These are phyloP conservation scores for Tolypocladium inflatum DNA, from an alignment of 2,329 filamentous ascomycete species.

Conservation along the genomic window DNA sequence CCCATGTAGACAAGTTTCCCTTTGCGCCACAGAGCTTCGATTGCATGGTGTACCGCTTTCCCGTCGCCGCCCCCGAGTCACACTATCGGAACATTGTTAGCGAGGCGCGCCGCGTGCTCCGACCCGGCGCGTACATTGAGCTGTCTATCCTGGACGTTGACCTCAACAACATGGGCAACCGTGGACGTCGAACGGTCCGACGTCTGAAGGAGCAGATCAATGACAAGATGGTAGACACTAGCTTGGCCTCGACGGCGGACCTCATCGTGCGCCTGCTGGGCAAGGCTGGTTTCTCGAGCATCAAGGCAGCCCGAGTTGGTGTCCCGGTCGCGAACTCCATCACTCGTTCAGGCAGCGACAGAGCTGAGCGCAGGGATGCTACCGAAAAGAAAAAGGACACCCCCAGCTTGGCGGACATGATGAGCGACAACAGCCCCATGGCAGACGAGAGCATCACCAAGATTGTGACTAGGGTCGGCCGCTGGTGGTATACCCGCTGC, in stretches of 20 bases:
- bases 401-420: conserved; percentile 59
- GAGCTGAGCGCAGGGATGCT: conserved; percentile 7
- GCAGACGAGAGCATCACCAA: conserved; percentile 83
- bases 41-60: conserved; percentile 69
- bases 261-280: conserved; percentile 58
- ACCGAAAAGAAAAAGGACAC: conserved; percentile 29
- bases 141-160: conserved; percentile 70
- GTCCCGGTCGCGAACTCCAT: conserved; percentile 58
- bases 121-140: conserved; percentile 72
- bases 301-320: conserved; percentile 69
- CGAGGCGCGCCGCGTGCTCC: conserved; percentile 68
- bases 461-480: conserved; percentile 82
- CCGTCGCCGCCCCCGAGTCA: conserved; percentile 55
- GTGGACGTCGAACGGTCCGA: conserved; percentile 58
- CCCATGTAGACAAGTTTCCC: conserved; percentile 57
- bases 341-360: conserved; percentile 16
- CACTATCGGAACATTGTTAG: conserved; percentile 62
- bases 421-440: conserved; percentile 57
- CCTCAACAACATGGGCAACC: conserved; percentile 72
- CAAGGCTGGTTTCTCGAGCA: conserved; percentile 57
- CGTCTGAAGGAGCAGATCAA: conserved; percentile 64
- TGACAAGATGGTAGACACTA: conserved; percentile 47
- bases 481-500: conserved; percentile 95
- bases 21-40: conserved; percentile 70
- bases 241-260: conserved; percentile 50